A percentile compares a stretch with the other conserved stretches of the same genome.
These are phyloP conservation scores for Glaciozyma martinii DNA, from an alignment of 768 basidiomycete genomes.

Conservation along the genomic window DNA sequence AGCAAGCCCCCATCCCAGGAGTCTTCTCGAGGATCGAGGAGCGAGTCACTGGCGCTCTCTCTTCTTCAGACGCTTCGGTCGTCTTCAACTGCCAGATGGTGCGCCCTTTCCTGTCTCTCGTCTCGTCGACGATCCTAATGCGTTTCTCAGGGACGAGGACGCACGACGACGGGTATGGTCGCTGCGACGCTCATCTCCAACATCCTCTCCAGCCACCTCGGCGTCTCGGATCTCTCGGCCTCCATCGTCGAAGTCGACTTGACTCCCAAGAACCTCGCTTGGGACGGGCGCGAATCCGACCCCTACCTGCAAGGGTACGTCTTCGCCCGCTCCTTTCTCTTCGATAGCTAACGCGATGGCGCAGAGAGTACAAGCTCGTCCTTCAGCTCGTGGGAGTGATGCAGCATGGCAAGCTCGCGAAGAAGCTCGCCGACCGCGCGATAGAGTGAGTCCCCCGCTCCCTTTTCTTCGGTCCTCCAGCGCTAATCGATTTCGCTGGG, in stretches of 20 bases:
- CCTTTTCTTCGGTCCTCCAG: background rate
- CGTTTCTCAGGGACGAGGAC: conserved; percentile 38
- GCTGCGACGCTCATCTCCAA: conserved; percentile 33
- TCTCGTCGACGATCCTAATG: background rate
- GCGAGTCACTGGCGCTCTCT: conserved; percentile 52
- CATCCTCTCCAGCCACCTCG: conserved; percentile 24
- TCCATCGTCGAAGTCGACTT: conserved; percentile 9
- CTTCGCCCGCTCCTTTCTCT: too few species aligned
- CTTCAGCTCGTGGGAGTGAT: conserved; percentile 55
- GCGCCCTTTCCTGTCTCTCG: conserved; percentile 43
- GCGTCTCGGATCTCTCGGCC: conserved; percentile 24
- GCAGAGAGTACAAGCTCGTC: conserved; percentile 86
- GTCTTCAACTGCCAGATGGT: conserved; percentile 98
- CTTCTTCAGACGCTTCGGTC: background rate
- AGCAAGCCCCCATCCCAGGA: conserved; percentile 87
- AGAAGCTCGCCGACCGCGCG: conserved; percentile 75
- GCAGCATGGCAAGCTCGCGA: conserved; percentile 76
- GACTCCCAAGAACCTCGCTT: conserved; percentile 7
- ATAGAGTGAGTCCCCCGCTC: conserved; percentile 50
- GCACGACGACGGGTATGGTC: conserved; percentile 83
- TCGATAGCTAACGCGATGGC: too few species aligned
- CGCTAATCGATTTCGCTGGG: too few species aligned
- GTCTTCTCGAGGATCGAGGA: conserved; percentile 70
- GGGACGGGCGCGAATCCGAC: conserved; percentile 26
- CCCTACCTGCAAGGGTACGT: conserved; percentile 38